Base-by-base conservation (phyloP, 306 rosid genomes). In the Fragaria ananassa region DNA sequence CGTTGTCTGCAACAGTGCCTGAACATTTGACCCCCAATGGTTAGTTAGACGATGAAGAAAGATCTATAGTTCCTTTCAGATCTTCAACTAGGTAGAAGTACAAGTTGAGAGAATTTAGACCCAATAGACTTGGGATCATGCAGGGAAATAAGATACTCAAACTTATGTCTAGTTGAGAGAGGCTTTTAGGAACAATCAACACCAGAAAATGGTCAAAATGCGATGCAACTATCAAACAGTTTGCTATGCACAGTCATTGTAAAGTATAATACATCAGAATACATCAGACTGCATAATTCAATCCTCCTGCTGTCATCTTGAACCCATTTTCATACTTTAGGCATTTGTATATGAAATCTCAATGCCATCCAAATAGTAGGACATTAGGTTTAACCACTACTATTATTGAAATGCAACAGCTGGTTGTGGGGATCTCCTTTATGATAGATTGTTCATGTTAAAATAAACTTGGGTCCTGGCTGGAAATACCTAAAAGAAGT, bases 1-100 rank as follows among this genome's bases (percentile, higher is more conserved):
- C 81, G 37, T 95, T 95, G 37, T 90, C 96, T 4, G 92, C 98
- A 35, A 90, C 96, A 8, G 97, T 88, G 71, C 96, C 98, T 93
- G 88, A 76, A 60, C 12, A 29, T 31, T 50, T 19, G 15, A 18
- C 4, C 1, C 45, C 53, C 61, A 41, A 35, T 34, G 41, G 29
- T 56, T 68, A 44, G 13, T 53, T 35, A n/a, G 8, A 34, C 21
- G 19, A 5, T 27, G 29, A 15, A 72, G 45, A 54, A 49, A 54
- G 37, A 21, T 14, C 12, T 6, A 0, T 18, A 35, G 25, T 27
- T 25, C 70, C 27, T 18, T 37, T 13, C 21, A 35, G 13, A 31
- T 63, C 11, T 17, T 34, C 68, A 63, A 31, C 42, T 35, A 15
- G 6, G 68, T 29, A 34, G 17, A 8, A 15, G 68, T 5, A 2